Evolutionary conservation across 2,329 filamentous ascomycete species (phyloP).

Genomic region (Penicillium polonicum): DNA sequence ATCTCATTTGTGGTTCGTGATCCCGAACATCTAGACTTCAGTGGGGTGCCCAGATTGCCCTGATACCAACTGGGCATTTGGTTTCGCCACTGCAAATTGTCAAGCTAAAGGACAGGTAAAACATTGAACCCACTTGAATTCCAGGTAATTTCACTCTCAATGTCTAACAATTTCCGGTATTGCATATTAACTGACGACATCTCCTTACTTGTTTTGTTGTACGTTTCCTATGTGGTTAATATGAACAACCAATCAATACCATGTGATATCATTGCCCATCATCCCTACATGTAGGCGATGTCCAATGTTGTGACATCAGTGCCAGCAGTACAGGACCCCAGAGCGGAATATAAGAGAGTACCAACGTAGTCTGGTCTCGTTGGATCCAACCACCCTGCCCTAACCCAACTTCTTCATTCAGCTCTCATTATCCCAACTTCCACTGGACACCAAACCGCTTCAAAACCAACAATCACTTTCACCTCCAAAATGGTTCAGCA

Average conservation of each 20-base stretch:
- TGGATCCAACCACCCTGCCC: not conserved
- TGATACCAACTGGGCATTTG: not conserved
- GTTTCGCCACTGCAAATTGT: not conserved
- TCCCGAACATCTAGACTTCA: not conserved
- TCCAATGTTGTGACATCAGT: constrained; percentile 19
- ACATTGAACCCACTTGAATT: not conserved
- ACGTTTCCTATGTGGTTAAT: not conserved
- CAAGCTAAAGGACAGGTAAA: not conserved
- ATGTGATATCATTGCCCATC: constrained; percentile 25
- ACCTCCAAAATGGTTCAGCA: constrained; percentile 21
- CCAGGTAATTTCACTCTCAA: not conserved
- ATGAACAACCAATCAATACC: constrained; percentile 4
- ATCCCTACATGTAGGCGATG: constrained; percentile 1
- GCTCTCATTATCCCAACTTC: not conserved
- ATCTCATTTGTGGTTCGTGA: not conserved
- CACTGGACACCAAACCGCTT: not conserved
- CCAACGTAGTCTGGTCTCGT: not conserved
- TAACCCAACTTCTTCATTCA: not conserved
- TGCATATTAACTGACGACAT: not conserved
- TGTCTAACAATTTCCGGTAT: not conserved
- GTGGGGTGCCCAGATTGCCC: not conserved
- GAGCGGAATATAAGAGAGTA: constrained; percentile 2
- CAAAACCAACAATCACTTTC: not conserved
- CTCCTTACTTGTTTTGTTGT: not conserved
- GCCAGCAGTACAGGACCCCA: not conserved